Conservation (phyloP, 495 filamentous ascomycete genomes). For the Usnea hakonensis region DNA sequence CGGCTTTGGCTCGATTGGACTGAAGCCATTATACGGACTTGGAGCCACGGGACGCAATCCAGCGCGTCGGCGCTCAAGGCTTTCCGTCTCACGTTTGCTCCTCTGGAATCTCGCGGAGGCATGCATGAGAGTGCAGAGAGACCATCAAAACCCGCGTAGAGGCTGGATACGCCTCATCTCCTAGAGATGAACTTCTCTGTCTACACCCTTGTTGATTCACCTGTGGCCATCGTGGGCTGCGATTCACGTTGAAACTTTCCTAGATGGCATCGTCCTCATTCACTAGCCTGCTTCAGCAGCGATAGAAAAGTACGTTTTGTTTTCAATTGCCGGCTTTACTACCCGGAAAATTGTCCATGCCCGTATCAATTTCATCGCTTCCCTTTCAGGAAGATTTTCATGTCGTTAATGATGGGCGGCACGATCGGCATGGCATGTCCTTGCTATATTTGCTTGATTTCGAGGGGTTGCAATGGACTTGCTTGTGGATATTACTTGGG, state of each 20-base stretch:
- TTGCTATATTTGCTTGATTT: not conserved
- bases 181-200: not conserved
- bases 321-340: not conserved
- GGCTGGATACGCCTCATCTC: not conserved
- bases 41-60: not conserved
- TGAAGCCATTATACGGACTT: not conserved
- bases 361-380: constrained; percentile 1
- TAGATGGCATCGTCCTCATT: not conserved
- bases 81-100: not conserved
- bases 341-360: not conserved
- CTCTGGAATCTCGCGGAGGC: not conserved
- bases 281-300: not conserved
- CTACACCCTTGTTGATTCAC: not conserved
- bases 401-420: constrained; percentile 1
- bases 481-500: not conserved
- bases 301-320: constrained; percentile 6
- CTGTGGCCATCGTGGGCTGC: not conserved
- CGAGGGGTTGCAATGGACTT: not conserved
- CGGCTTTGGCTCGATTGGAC: not conserved
- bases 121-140: not conserved
- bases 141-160: not conserved
- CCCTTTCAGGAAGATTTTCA: not conserved
- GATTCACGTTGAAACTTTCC: not conserved
- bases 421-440: constrained; percentile 11
- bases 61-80: too few species aligned